Percentiles rank a stretch among this genome's conserved stretches.
These are phyloP conservation scores for Lepidium aucheri DNA, from an alignment of 345 rosid species.

Conservation along the genomic window DNA sequence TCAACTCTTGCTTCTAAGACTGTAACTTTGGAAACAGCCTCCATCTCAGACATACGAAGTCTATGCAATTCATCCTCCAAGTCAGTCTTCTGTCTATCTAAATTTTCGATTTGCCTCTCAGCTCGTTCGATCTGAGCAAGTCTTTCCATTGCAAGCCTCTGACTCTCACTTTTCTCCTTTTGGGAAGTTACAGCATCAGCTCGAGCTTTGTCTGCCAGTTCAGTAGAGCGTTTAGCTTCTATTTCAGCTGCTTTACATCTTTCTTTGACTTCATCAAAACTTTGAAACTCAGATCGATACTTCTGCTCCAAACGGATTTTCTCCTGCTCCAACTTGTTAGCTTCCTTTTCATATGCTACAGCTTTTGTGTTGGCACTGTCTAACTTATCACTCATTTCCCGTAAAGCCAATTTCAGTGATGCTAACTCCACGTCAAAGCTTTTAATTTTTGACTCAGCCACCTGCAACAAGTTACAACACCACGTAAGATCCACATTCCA, in stretches of 20 bases:
- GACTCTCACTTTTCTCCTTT: slow-evolving; percentile 70
- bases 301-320: slow-evolving; percentile 73
- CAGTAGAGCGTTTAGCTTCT: slow-evolving; percentile 84
- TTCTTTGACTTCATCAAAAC: slow-evolving; percentile 79
- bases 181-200: slow-evolving; percentile 75
- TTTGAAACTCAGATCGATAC: slow-evolving; percentile 68
- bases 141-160: slow-evolving; percentile 86
- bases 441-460: slow-evolving; percentile 75
- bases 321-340: slow-evolving; percentile 79
- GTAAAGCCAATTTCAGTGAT: slow-evolving; percentile 50
- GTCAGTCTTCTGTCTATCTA: slow-evolving; percentile 67
- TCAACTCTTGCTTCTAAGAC: slow-evolving; percentile 79
- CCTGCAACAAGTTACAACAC: slow-evolving; percentile 41
- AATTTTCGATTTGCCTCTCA: slow-evolving; percentile 67
- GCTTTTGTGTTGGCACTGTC: slow-evolving; percentile 68
- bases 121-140: slow-evolving; percentile 73
- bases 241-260: slow-evolving; percentile 76
- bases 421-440: slow-evolving; percentile 68
- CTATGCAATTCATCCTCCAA: slow-evolving; percentile 53
- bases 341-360: slow-evolving; percentile 65
- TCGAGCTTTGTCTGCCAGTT: slow-evolving; percentile 80
- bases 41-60: slow-evolving; percentile 56
- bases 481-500: slow-evolving; percentile 5
- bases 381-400: slow-evolving; percentile 50
- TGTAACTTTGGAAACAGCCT: slow-evolving; percentile 59